phyloP scores from a whole-genome alignment of 257 asterid genomes.

The Nicotiana paniculata region DNA sequence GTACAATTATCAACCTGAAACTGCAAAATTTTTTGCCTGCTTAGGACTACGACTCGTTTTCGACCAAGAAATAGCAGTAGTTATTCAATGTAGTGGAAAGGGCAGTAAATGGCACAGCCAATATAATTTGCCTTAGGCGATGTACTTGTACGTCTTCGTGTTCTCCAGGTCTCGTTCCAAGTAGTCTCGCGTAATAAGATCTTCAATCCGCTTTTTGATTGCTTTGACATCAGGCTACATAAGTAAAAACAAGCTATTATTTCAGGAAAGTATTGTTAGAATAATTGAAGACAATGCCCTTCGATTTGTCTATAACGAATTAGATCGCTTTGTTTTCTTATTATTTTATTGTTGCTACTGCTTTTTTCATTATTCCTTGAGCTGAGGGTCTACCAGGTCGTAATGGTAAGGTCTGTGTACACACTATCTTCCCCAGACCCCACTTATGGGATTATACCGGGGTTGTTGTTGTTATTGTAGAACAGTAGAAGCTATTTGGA shows the following conservation, averaged over 20 bases:
- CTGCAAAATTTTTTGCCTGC: background rate
- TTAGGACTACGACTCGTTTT: background rate
- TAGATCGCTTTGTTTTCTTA: too few species aligned
- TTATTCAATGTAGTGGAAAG: background rate
- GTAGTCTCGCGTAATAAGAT: constrained; percentile 40
- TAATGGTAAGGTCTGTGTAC: too few species aligned
- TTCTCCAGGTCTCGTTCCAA: constrained; percentile 44
- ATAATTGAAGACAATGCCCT: too few species aligned
- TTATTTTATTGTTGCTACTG: too few species aligned
- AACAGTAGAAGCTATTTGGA: background rate
- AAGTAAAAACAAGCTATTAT: background rate
- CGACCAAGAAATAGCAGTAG: background rate
- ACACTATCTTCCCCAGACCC: too few species aligned
- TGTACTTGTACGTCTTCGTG: constrained; percentile 37
- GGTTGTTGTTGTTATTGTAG: too few species aligned
- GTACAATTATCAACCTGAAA: background rate
- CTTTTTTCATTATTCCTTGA: too few species aligned
- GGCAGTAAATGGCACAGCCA: background rate
- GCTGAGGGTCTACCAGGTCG: too few species aligned
- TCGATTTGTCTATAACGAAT: too few species aligned
- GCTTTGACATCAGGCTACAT: constrained; percentile 45
- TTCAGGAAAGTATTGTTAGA: background rate
- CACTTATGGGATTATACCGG: too few species aligned
- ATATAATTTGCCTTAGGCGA: constrained; percentile 20
- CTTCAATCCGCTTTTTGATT: constrained; percentile 54